These are phyloP conservation scores for Rutstroemia sp. DNA, from an alignment of 2,329 filamentous ascomycete species.

Conservation along the genomic window DNA sequence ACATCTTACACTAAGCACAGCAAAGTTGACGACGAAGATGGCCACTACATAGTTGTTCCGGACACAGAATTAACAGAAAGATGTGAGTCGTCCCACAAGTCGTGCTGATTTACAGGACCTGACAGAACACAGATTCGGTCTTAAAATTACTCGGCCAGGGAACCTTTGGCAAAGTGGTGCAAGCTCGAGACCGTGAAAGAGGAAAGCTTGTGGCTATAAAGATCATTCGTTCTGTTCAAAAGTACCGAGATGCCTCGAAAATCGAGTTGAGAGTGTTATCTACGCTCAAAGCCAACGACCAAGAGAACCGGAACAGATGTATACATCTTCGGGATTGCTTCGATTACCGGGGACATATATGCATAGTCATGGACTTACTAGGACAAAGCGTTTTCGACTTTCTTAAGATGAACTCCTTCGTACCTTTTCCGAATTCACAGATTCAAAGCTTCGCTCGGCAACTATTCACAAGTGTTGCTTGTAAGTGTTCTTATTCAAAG, in stretches of 20 bases:
- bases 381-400: constrained; percentile 99
- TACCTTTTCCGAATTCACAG: constrained; percentile 96
- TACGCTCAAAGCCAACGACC: constrained; percentile 86
- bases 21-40: constrained; percentile 92
- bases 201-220: constrained; percentile 84
- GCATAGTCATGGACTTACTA: constrained; percentile 68
- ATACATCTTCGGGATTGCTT: constrained; percentile 97
- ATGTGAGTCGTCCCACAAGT: constrained; percentile 54
- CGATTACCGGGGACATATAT: constrained; percentile 95
- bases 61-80: constrained; percentile 79
- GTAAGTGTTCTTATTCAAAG: constrained; percentile 47
- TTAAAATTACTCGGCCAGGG: constrained; percentile 87
- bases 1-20: constrained; percentile 45
- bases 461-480: constrained; percentile 95
- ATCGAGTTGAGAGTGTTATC: constrained; percentile 92
- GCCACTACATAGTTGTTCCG: constrained; percentile 89
- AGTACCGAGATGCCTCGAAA: constrained; percentile 91
- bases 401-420: constrained; percentile 88
- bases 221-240: constrained; percentile 96
- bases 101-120: neutral
- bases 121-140: constrained; percentile 62
- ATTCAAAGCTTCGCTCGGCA: constrained; percentile 96
- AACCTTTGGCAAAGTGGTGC: constrained; percentile 96
- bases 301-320: constrained; percentile 87
- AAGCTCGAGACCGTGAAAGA: constrained; percentile 75